Evolutionary conservation across 306 rosid genomes (phyloP).

Genomic region (Fragaria nilgerrensis): DNA sequence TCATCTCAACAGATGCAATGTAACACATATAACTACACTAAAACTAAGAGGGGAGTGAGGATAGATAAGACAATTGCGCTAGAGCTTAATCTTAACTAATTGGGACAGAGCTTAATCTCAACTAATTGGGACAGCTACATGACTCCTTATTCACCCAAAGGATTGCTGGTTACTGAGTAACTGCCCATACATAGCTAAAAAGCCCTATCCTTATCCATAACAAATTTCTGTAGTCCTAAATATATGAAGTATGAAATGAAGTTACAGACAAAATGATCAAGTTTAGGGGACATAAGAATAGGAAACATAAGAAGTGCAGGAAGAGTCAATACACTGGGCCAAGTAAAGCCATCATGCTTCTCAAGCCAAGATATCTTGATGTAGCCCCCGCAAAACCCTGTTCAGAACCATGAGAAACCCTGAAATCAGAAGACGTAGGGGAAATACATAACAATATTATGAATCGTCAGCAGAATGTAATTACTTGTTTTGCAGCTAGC

Average conservation of each 20-base stretch:
- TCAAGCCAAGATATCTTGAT: slow-evolving; percentile 81
- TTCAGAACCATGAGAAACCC: slow-evolving; percentile 23
- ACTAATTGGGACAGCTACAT: not conserved
- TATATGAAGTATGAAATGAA: not conserved
- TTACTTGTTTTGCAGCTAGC: slow-evolving; percentile 90
- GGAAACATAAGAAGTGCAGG: slow-evolving; percentile 16
- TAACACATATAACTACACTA: not conserved
- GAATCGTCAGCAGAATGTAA: not conserved
- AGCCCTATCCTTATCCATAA: not conserved
- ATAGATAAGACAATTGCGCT: not conserved
- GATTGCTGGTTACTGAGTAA: slow-evolving; percentile 2
- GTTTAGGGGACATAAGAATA: not conserved
- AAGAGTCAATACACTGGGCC: slow-evolving; percentile 77
- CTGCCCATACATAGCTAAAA: not conserved
- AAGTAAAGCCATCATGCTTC: slow-evolving; percentile 81
- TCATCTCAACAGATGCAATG: not conserved
- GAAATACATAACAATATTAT: not conserved
- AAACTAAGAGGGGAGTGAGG: not conserved
- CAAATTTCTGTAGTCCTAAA: not conserved
- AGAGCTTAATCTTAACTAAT: not conserved
- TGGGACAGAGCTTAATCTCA: not conserved
- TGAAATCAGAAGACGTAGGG: not conserved
- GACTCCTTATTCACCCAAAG: not conserved
- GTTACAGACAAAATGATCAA: not conserved
- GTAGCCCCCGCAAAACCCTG: slow-evolving; percentile 94